phyloP scores from a whole-genome alignment of 441 rosid genomes.

The Arabidopsis hybrid region DNA sequence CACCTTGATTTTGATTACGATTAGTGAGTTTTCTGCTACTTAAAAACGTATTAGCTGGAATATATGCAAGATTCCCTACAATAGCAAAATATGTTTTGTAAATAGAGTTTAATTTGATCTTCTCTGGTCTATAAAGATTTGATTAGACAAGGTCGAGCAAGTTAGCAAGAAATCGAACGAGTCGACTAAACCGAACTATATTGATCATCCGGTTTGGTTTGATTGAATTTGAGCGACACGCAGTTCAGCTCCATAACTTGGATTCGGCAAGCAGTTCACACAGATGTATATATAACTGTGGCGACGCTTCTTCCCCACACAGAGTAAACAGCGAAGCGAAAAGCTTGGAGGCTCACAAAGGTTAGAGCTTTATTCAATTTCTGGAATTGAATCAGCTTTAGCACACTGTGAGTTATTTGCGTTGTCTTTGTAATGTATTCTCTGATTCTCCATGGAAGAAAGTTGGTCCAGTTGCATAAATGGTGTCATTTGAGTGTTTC shows the following conservation, averaged over 20 bases:
- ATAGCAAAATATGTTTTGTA: not conserved
- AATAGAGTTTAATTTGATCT: too few relatives aligned
- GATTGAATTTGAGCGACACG: conserved; percentile 16
- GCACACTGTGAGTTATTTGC: too few relatives aligned
- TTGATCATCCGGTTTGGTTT: conserved; percentile 15
- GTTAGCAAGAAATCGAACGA: not conserved
- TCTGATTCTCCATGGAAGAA: too few relatives aligned
- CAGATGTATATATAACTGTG: conserved; percentile 41
- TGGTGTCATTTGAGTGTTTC: not conserved
- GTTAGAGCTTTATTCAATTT: too few relatives aligned
- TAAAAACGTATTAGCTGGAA: not conserved
- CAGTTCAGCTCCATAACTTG: conserved; percentile 6
- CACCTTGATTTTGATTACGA: not conserved
- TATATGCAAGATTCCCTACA: not conserved
- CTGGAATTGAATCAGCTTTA: too few relatives aligned
- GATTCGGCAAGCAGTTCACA: conserved; percentile 18
- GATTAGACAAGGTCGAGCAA: too few relatives aligned
- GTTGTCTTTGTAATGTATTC: too few relatives aligned
- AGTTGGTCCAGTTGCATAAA: too few relatives aligned
- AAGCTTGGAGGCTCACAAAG: not conserved
- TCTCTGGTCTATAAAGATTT: too few relatives aligned
- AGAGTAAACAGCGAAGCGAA: conserved; percentile 17
- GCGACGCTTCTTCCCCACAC: not conserved
- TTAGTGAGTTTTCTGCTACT: not conserved
- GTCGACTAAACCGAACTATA: conserved; percentile 8